A percentile compares a stretch with the other conserved stretches of the same genome.
Evolutionary conservation across 1,284 basidiomycete species (phyloP).

Genomic region (Cryptococcus sp.): DNA sequence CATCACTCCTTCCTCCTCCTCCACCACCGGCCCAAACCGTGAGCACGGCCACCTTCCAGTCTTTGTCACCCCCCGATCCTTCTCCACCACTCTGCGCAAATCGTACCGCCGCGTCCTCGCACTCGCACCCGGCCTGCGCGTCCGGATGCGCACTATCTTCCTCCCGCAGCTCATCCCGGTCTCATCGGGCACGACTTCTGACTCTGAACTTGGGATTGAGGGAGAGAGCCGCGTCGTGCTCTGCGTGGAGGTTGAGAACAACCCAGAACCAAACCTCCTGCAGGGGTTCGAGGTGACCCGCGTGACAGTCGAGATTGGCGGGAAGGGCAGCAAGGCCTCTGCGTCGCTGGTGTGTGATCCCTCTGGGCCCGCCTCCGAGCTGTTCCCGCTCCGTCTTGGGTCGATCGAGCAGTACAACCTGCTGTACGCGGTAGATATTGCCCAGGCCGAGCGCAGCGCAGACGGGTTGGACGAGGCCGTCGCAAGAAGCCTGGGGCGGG

Average conservation of each 20-base stretch:
- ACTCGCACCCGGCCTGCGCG: slow-evolving; percentile 73
- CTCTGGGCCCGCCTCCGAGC: slow-evolving; percentile 47
- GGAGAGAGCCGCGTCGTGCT: slow-evolving; percentile 78
- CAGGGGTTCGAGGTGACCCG: slow-evolving; percentile 65
- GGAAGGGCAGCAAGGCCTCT: slow-evolving; percentile 67
- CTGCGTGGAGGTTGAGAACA: slow-evolving; percentile 72
- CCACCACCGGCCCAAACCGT: slow-evolving; percentile 19
- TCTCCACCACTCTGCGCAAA: slow-evolving; percentile 64
- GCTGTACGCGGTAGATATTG: slow-evolving; percentile 68
- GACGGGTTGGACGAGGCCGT: slow-evolving; percentile 18
- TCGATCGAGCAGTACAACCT: slow-evolving; percentile 77
- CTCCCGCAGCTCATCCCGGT: slow-evolving; percentile 68
- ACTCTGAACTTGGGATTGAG: slow-evolving; percentile 56
- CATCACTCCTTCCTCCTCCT: slow-evolving; percentile 18
- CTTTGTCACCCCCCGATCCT: slow-evolving; percentile 5
- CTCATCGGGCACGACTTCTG: slow-evolving; percentile 38
- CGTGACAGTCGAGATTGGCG: slow-evolving; percentile 68
- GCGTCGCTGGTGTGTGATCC: slow-evolving; percentile 48
- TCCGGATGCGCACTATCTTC: slow-evolving; percentile 83
- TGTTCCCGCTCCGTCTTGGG: slow-evolving; percentile 68
- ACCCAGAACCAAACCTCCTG: slow-evolving; percentile 35
- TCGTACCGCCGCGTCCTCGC: slow-evolving; percentile 74
- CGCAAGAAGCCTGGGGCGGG: slow-evolving; percentile 24
- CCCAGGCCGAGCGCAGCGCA: slow-evolving; percentile 7
- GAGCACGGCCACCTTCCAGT: slow-evolving; percentile 17